Evolutionary conservation across 495 filamentous ascomycete species (phyloP), one percentile per base, ranked within the genome.

Genomic region (Cairneyella variabilis): DNA sequence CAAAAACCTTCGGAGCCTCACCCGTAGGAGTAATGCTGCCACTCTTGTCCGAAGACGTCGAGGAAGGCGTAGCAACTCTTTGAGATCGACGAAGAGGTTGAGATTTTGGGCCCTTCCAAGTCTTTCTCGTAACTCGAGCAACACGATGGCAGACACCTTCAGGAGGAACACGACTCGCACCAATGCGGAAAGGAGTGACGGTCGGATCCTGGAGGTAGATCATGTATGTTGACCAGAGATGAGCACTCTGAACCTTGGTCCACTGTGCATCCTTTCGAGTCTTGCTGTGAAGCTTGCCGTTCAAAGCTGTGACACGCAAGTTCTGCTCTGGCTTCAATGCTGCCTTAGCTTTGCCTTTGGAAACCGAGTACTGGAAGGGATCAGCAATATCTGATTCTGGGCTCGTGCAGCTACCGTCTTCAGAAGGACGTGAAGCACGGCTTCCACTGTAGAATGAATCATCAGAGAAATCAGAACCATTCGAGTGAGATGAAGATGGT

Each of bases 221-320:
- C 58, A 88, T 73, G 64, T 96, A 97, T 2, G 88, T 91, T 28
- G 87, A 83, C 95, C 95, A 97, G 25, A 98, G 69, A 64, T 98
- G 93, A 30, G 85, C 83, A 68, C 91, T 91, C 89, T 95, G 95
- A 17, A 90, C 86, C 40, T 84, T 79, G 2, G 88, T 95, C 91
- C 91, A 98, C 10, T 36, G 51, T 1, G 54, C 58, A 48, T 59
- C 53, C 16, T 54, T 60, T 30, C 49, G 41, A 4, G 48, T 55
- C 50, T 60, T 62, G 62, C 53, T 62, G 2, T 53, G 53, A 26
- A 60, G 32, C 11, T 53, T 39, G 7, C 26, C n/a, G 25, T 59
- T 62, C 46, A 58, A 48, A 18, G 32, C 20, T 14, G 39, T 32
- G 23, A 43, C 17, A 51, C 21, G 16, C 23, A 43, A 17, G 22